Evolutionary conservation across 1,139 yeast genomes (phyloP), one percentile per base, ranked within the genome.

Genomic region (Torulaspora pretoriensis): DNA sequence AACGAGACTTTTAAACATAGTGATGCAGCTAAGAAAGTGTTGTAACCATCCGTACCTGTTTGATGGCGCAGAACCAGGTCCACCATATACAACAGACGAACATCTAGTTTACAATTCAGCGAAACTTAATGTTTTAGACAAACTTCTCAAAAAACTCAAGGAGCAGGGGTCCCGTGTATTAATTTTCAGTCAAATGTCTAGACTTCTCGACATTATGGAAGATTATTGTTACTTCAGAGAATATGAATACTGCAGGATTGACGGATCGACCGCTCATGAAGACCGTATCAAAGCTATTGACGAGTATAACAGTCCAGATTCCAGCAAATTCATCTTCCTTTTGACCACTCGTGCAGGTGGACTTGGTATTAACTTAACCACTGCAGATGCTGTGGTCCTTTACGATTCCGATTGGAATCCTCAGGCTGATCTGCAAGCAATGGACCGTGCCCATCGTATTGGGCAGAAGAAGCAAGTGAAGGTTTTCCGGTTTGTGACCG

Each of bases 301-400:
- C 65, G 95, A 88, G 14, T 92, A 82, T 66, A 90, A 90, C 67
- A 77, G 74, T 4, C 95, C 95, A 0, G 84, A 79, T 34, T 83
- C 94, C 17, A 81, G 81, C 27, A 90, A 90, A 61, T 92, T 90
- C 57, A 70, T 92, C 9, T 92, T 92, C 59, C 68, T 92, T 55
- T 72, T 92, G 51, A 92, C 98, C 0, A 92, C 98, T 0, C 80
- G 98, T 66, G 98, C 98, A n/a, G 98, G 98, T 68, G 98, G 98
- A 9, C 72, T 92, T 47, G 98, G 98, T 61, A 92, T 92, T 60
- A 92, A 92, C 61, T 74, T 92, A 60, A 90, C 97, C 0, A 78
- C 88, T 25, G 98, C 98, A 1, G 97, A 92, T 66, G 79, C 83
- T 47, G 98, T 92, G 45, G 78, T 92, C 7, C 69, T 92, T 29